Evolutionary conservation across 805 yeast species (phyloP), one percentile per base, ranked within the genome.

Genomic region (Kazachstania africana): DNA sequence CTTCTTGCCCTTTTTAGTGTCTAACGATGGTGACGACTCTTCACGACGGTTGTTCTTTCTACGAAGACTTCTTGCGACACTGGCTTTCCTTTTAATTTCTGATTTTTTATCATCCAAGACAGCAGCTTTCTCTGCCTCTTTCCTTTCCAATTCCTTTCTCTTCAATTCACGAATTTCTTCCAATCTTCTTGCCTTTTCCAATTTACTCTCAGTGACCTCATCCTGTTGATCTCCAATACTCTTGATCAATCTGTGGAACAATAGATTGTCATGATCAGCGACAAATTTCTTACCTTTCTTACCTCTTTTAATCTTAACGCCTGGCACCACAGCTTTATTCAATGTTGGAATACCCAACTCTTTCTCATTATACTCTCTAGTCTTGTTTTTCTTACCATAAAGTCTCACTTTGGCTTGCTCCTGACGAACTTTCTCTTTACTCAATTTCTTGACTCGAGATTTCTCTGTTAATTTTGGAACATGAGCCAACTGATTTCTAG

Each of bases 161-260:
- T 80, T 83, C 42, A 84, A 63, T 27, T 84, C 95, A 49, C 98
- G 70, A 36, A 88, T 72, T 44, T 82, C 94, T 56, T 88, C 96
- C 29, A 91, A 65, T 56, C 94, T 76, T 50, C 82, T 73, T 1
- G 94, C 77, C 50, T 82, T 83, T 51, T 88, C 98, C 35, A 91
- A 63, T 57, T 85, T 91, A 43, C 94, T 79, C 48, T 87, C 95
- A 45, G 78, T 76, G 6, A 73, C 70, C 26, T 71, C 68, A 39
- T 88, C 96, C 41, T 75, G 67, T 38, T 77, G 72, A 50, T 85
- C 94, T 45, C 84, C 85, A 34, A 91, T 84, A 20, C 78, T 72
- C 41, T 75, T 78, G 32, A 87, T 73, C 37, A 88, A 65, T 55
- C 93, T 67, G 40, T 70, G 71, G 59, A 84, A 48, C 20, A 70